Evolutionary conservation across 768 basidiomycete genomes (phyloP), one percentile per base, ranked within the genome.

Genomic region (Candolleomyces aberdarensis): DNA sequence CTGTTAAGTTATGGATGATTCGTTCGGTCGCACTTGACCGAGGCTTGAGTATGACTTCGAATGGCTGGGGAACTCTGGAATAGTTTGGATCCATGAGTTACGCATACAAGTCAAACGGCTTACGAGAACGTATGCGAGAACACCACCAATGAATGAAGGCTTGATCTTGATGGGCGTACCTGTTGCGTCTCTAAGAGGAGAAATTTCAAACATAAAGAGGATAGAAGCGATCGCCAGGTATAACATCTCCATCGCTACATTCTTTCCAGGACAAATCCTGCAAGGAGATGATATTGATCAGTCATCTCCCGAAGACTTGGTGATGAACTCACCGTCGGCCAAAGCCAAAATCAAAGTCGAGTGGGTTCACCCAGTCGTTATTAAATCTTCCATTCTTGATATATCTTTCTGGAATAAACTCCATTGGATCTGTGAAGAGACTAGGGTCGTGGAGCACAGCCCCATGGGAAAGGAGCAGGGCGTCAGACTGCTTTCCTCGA

Each of bases 271-370:
- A 26, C 58, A 63, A n/a, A 50, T 50, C 19, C 62, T 62, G n/a
- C n/a, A n/a, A n/a, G 20, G n/a, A n/a, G n/a, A 50, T 14, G 4
- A 11, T 6, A 15, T 10, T 17, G 32, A 20, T 36, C 9, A 20
- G 17, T 15, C 32, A 53, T 2, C 14, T 20, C n/a, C 11, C 14
- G n/a, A n/a, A n/a, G n/a, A 8, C 5, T 14, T 14, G 22, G 3
- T 5, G 49, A 31, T n/a, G n/a, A n/a, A n/a, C 22, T 10, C 36
- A 70, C 71, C 70, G 63, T 54, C 72, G 52, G 10, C 75, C 75
- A 62, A 74, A 75, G 0, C 75, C 75, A 63, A 72, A 76, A 1
- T 63, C 65, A 7, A 62, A 61, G 0, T 62, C 7, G 20, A 49
- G 69, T 1, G 71, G 69, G 32, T 71, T 68, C 22, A 63, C 64